A percentile compares a stretch with the other conserved stretches of the same genome.
Evolutionary conservation across 2,329 filamentous ascomycete genomes (phyloP).

Genomic region (Chaetothyriales sp.): DNA sequence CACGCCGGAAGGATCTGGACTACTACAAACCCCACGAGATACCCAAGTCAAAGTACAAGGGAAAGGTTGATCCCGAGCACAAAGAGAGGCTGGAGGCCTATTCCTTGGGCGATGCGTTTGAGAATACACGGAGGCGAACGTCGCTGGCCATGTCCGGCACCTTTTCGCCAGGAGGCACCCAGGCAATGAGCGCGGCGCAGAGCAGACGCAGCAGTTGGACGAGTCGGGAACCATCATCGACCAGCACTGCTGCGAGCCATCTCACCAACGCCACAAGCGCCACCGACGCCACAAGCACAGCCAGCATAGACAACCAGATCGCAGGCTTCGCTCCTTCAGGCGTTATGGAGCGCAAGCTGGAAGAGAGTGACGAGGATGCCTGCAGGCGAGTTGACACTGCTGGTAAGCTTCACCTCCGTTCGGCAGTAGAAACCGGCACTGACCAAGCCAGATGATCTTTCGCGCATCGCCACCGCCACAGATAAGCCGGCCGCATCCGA

Average conservation of each 20-base stretch:
- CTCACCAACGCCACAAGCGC: constrained; percentile 5
- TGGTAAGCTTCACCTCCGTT: background rate
- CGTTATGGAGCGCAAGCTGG: background rate
- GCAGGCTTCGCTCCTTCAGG: background rate
- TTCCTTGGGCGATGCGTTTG: constrained; percentile 25
- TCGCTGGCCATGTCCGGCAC: constrained; percentile 13
- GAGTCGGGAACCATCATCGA: constrained; percentile 14
- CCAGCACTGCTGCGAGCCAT: background rate
- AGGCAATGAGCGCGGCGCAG: constrained; percentile 15
- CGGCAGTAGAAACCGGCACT: background rate
- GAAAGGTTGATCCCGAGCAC: constrained; percentile 33
- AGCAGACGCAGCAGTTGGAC: constrained; percentile 4
- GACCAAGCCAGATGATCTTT: background rate
- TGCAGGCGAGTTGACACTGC: background rate
- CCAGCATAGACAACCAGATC: background rate
- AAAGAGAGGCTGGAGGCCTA: constrained; percentile 30
- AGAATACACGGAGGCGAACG: constrained; percentile 6
- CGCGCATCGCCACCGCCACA: background rate
- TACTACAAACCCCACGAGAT: constrained; percentile 34
- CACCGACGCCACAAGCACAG: background rate
- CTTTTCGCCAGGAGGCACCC: constrained; percentile 16
- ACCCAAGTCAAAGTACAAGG: constrained; percentile 34
- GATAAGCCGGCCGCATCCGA: background rate
- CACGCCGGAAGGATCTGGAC: constrained; percentile 26
- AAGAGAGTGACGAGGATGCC: background rate